Conservation (phyloP, 495 filamentous ascomycete species). For the Chaetomium tenue region DNA sequence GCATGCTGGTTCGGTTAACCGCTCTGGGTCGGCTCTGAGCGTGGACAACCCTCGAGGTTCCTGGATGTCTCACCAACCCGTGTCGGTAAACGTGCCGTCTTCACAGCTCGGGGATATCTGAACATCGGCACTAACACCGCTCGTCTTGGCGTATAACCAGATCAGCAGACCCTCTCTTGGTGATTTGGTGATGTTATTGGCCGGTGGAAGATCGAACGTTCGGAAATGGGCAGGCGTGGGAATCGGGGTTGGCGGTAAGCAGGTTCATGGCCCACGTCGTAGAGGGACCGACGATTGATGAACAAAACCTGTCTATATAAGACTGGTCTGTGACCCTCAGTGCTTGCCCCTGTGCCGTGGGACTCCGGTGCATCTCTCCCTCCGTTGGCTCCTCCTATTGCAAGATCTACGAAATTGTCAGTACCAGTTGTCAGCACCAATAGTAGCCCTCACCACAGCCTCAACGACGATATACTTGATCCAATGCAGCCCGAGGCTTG, state of each 20-base stretch:
- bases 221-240: constrained; percentile 11
- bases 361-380: not conserved
- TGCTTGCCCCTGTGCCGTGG: not conserved
- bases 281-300: constrained; percentile 8
- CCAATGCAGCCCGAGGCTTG: constrained; percentile 18
- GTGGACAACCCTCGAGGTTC: constrained; percentile 2
- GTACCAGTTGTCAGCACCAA: not conserved
- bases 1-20: constrained; percentile 21
- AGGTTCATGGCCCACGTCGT: not conserved
- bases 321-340: not conserved
- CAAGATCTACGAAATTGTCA: not conserved
- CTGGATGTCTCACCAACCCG: constrained; percentile 22
- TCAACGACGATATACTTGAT: not conserved
- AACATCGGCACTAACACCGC: constrained; percentile 11
- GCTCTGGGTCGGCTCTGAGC: constrained; percentile 12
- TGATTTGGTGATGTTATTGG: constrained; percentile 23
- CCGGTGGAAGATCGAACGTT: constrained; percentile 10
- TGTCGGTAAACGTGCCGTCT: constrained; percentile 23
- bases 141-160: constrained; percentile 23
- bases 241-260: constrained; percentile 28
- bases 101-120: constrained; percentile 8
- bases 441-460: not conserved
- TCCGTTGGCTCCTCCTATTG: not conserved
- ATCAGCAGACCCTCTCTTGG: constrained; percentile 35
- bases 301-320: constrained; percentile 13